Percentiles rank a stretch among this genome's conserved stretches.
Evolutionary conservation across 2,329 filamentous ascomycete genomes (phyloP).

Genomic region (Boeremia exigua): DNA sequence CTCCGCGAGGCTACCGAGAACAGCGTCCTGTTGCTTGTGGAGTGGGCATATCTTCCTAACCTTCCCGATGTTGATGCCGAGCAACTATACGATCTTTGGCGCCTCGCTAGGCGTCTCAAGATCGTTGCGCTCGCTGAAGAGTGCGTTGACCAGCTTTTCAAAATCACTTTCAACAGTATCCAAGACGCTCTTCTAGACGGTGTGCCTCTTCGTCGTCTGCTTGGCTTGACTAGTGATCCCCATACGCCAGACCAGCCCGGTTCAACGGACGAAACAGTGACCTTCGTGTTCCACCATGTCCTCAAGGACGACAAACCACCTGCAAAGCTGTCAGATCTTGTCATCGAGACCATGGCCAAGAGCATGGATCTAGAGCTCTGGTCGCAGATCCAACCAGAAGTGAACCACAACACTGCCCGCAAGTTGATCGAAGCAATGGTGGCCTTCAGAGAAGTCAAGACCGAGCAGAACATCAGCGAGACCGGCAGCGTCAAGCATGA

Average conservation of each 20-base stretch:
- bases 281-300: constrained; percentile 26
- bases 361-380: constrained; percentile 19
- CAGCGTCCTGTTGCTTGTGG: constrained; percentile 19
- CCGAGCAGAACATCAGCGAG: not conserved
- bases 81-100: constrained; percentile 22
- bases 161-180: constrained; percentile 11
- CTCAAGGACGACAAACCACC: constrained; percentile 21
- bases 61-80: constrained; percentile 13
- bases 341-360: constrained; percentile 22
- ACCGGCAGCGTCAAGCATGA: constrained; percentile 10
- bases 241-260: not conserved
- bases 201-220: constrained; percentile 7
- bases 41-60: constrained; percentile 25
- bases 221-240: not conserved
- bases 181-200: constrained; percentile 2
- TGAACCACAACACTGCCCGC: constrained; percentile 5
- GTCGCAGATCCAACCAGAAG: not conserved
- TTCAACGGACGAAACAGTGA: constrained; percentile 5
- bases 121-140: constrained; percentile 18
- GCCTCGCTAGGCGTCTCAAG: constrained; percentile 21
- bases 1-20: constrained; percentile 12
- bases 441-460: constrained; percentile 5
- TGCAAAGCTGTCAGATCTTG: constrained; percentile 15
- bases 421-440: constrained; percentile 19
- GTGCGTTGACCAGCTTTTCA: constrained; percentile 22